A percentile compares a stretch with the other conserved stretches of the same genome.
Evolutionary conservation across 176 grass and related monocot genomes (phyloP).

Genomic region (Lolium perenne): DNA sequence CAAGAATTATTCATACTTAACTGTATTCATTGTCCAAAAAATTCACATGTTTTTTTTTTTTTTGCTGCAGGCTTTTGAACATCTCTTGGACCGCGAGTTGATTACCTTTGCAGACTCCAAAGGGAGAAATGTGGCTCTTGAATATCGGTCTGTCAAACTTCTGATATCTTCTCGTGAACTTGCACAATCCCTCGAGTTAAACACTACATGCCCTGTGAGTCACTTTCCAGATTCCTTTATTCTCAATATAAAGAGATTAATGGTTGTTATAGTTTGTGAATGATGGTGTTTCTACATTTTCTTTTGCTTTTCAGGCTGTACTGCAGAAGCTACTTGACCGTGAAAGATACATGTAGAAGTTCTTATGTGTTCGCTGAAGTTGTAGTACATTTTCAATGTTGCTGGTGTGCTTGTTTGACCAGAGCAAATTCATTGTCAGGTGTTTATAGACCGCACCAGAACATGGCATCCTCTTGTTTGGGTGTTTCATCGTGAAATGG

Average conservation of each 20-base stretch:
- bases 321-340: constrained; percentile 91
- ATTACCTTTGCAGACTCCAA: constrained; percentile 73
- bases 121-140: constrained; percentile 68
- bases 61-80: constrained; percentile 81
- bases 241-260: neutral
- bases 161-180: constrained; percentile 78
- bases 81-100: constrained; percentile 87
- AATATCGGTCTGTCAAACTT: constrained; percentile 82
- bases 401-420: neutral
- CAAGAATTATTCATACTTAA: neutral
- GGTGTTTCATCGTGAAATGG: neutral
- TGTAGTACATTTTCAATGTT: neutral
- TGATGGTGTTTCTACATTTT: constrained; percentile 5
- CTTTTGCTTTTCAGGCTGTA: constrained; percentile 64
- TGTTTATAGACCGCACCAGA: neutral
- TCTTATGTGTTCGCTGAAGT: neutral
- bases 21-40: neutral
- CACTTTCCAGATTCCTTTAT: neutral
- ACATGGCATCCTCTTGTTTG: neutral
- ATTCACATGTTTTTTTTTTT: constrained; percentile 20
- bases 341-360: constrained; percentile 83
- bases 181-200: constrained; percentile 68
- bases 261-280: neutral
- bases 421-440: neutral
- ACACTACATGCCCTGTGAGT: constrained; percentile 87